phyloP scores from a whole-genome alignment of 768 basidiomycete genomes.

The Mycena belliarum region DNA sequence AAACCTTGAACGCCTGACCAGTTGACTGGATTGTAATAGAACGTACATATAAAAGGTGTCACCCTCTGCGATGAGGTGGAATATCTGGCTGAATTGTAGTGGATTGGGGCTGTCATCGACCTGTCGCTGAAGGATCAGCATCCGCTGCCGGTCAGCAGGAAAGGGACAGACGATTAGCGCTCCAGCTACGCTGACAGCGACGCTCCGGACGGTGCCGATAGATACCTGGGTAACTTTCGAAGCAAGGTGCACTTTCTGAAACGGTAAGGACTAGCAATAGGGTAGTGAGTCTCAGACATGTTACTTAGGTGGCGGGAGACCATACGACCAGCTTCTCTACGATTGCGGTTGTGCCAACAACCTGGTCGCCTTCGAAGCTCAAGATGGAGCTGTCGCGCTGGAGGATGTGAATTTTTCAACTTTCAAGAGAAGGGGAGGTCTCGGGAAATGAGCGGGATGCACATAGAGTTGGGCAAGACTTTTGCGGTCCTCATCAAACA shows the following conservation, averaged over 20 bases:
- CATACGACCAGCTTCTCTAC: constrained; percentile 60
- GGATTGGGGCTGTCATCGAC: constrained; percentile 80
- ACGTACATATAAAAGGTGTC: constrained; percentile 83
- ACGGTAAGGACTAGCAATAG: constrained; percentile 57
- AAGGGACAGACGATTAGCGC: constrained; percentile 69
- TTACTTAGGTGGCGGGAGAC: background rate
- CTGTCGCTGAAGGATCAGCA: constrained; percentile 35
- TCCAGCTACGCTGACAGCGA: background rate
- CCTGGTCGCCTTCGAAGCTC: constrained; percentile 68
- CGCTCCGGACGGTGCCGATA: constrained; percentile 48
- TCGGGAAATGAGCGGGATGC: constrained; percentile 35
- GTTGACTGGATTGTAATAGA: background rate
- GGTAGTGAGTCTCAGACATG: background rate
- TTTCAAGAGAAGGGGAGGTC: constrained; percentile 28
- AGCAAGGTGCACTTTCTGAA: constrained; percentile 75
- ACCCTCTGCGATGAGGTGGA: constrained; percentile 84
- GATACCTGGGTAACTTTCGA: constrained; percentile 65
- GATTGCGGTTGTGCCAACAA: constrained; percentile 58
- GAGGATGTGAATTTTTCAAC: constrained; percentile 10
- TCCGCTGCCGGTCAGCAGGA: background rate
- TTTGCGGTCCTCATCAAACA: constrained; percentile 68
- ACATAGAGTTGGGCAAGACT: constrained; percentile 75
- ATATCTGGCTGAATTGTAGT: constrained; percentile 90
- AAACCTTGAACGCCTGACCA: background rate
- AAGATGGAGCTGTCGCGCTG: constrained; percentile 86